Conservation (phyloP, 345 rosid genomes). For the Pseudoturritis turrita region DNA sequence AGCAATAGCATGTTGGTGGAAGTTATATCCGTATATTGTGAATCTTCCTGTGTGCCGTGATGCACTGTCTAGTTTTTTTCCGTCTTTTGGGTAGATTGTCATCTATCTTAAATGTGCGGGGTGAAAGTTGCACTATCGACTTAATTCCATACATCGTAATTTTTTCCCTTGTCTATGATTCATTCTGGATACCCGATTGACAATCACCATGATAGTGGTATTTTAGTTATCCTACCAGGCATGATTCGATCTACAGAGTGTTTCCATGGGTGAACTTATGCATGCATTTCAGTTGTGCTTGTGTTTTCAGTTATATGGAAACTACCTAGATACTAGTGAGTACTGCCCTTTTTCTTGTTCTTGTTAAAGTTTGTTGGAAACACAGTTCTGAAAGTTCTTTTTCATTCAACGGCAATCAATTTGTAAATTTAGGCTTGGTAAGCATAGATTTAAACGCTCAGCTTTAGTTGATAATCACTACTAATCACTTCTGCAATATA, state of each 20-base stretch:
- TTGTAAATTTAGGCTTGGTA: background rate
- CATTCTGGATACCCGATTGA: background rate
- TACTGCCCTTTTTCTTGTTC: background rate
- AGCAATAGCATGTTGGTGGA: slow-evolving; percentile 1
- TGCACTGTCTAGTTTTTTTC: background rate
- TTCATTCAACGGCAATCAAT: background rate
- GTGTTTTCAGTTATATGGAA: slow-evolving; percentile 7
- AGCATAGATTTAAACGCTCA: background rate
- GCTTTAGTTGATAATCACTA: background rate
- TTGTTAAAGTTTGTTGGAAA: slow-evolving; percentile 2
- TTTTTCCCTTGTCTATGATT: background rate
- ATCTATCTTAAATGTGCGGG: background rate
- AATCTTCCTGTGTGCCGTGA: background rate
- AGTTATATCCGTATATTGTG: background rate
- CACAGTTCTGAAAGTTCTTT: slow-evolving; percentile 3
- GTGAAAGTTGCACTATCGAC: background rate
- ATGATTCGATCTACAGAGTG: background rate
- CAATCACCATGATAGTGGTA: background rate
- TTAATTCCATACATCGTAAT: background rate
- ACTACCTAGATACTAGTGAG: background rate
- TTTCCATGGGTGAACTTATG: slow-evolving; percentile 7
- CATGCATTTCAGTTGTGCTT: slow-evolving; percentile 8
- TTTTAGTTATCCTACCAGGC: background rate
- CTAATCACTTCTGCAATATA: background rate
- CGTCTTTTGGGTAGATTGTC: background rate